These are phyloP conservation scores for Raddia distichophylla DNA, from an alignment of 176 grass and related monocot species.

Conservation along the genomic window DNA sequence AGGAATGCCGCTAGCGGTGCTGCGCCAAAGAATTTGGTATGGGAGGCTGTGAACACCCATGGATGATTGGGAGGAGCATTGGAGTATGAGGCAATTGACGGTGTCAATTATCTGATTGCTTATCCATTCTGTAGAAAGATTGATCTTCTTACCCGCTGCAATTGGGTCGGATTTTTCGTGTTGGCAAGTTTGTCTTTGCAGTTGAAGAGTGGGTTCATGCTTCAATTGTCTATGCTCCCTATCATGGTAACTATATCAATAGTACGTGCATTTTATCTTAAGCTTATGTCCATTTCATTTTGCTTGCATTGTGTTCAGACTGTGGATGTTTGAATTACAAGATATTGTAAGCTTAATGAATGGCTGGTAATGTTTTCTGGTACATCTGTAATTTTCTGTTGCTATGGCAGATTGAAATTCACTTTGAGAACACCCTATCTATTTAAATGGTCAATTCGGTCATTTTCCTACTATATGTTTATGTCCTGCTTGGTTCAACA, in stretches of 20 bases:
- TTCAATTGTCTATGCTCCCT: slow-evolving; percentile 33
- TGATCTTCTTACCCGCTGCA: slow-evolving; percentile 28
- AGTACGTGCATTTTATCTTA: slow-evolving; percentile 28
- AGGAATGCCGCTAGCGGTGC: slow-evolving; percentile 40
- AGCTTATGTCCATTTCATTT: slow-evolving; percentile 23
- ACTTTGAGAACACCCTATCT: neutral
- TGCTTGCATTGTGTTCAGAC: slow-evolving; percentile 30
- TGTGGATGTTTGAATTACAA: slow-evolving; percentile 26
- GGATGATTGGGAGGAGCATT: slow-evolving; percentile 44
- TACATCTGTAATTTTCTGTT: slow-evolving; percentile 18
- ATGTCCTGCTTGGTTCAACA: neutral
- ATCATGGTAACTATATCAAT: slow-evolving; percentile 40
- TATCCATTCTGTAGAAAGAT: slow-evolving; percentile 48
- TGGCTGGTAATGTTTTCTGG: slow-evolving; percentile 1
- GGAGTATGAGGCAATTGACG: slow-evolving; percentile 3
- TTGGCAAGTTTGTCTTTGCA: slow-evolving; percentile 37
- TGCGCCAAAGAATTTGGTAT: slow-evolving; percentile 66
- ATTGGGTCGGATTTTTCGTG: slow-evolving; percentile 50
- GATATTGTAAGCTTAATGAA: slow-evolving; percentile 42
- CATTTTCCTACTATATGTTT: neutral
- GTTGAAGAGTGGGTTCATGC: slow-evolving; percentile 40
- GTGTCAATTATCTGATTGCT: slow-evolving; percentile 31
- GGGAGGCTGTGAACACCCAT: slow-evolving; percentile 93
- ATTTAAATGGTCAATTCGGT: neutral
- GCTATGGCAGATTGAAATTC: neutral